Conservation (phyloP, 169 alveolate species). For the Plasmodium chabaudi region DNA sequence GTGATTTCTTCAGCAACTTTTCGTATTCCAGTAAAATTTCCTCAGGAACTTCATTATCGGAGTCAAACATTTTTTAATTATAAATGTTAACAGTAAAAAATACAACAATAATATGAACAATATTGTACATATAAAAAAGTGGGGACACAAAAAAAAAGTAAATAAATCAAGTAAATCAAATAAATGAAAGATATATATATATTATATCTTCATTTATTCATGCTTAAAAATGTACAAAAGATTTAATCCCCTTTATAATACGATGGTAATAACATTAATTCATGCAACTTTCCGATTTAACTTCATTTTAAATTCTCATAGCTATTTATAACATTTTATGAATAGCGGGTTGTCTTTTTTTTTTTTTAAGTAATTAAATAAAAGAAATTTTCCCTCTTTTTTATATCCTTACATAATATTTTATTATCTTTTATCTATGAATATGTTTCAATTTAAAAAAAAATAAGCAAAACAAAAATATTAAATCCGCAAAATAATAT, state of each 20-base stretch:
- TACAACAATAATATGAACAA: not conserved
- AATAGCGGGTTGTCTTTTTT: constrained; percentile 26
- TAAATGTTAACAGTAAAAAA: not conserved
- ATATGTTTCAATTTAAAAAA: too few relatives aligned
- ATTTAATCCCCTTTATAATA: constrained; percentile 7
- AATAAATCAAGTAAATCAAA: not conserved
- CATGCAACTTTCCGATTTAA: constrained; percentile 5
- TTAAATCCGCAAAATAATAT: too few relatives aligned
- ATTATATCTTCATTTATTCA: not conserved
- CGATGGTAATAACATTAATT: constrained; percentile 2
- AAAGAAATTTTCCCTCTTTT: not conserved
- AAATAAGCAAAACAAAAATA: too few relatives aligned
- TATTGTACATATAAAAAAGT: constrained; percentile 1
- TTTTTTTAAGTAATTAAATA: not conserved
- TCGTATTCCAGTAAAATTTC: constrained; percentile 63
- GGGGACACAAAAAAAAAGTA: constrained; percentile 4
- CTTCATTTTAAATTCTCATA: constrained; percentile 2
- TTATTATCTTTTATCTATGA: too few relatives aligned
- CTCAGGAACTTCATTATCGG: constrained; percentile 68
- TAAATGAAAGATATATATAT: not conserved
- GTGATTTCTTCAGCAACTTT: constrained; percentile 43
- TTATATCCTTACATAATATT: too few relatives aligned
- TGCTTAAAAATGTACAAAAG: constrained; percentile 15
- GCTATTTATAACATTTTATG: constrained; percentile 13
- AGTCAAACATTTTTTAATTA: constrained; percentile 41